Percentiles rank a stretch among this genome's conserved stretches.
Evolutionary conservation across 225 moss, liverwort and hornwort genomes (phyloP).

Genomic region (Physcomitrellopsis africana): DNA sequence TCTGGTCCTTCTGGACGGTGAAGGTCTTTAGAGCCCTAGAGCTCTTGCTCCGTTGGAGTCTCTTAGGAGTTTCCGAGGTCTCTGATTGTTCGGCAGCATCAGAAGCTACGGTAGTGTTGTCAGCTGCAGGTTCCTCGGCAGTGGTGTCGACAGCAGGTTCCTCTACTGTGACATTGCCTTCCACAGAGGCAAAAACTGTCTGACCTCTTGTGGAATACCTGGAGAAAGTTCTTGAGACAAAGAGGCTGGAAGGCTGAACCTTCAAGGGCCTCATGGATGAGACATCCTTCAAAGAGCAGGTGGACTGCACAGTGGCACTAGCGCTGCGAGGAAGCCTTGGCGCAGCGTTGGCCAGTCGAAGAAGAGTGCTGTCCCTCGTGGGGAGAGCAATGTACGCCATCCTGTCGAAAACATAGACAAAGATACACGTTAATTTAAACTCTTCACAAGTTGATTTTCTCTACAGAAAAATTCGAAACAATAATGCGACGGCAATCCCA

Average conservation of each 20-base stretch:
- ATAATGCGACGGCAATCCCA: too few relatives aligned
- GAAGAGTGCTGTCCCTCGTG: constrained; percentile 53
- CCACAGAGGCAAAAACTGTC: constrained; percentile 32
- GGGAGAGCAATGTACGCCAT: constrained; percentile 72
- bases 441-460: too few relatives aligned
- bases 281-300: constrained; percentile 18
- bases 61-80: constrained; percentile 3
- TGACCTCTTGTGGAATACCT: constrained; percentile 19
- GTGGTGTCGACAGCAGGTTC: constrained; percentile 37
- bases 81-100: background rate
- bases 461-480: too few relatives aligned
- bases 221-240: constrained; percentile 12
- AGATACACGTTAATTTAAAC: background rate
- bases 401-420: constrained; percentile 28
- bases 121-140: constrained; percentile 26
- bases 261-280: constrained; percentile 23
- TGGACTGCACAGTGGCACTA: constrained; percentile 22
- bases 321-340: constrained; percentile 45
- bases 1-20: constrained; percentile 51
- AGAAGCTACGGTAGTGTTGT: background rate
- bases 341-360: constrained; percentile 47
- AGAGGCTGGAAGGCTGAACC: constrained; percentile 19
- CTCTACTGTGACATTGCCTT: constrained; percentile 63
- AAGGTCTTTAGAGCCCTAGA: background rate
- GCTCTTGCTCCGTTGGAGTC: constrained; percentile 18